phyloP scores from a whole-genome alignment of 1,284 basidiomycete species.

The Lentinula novae-zelandiae region DNA sequence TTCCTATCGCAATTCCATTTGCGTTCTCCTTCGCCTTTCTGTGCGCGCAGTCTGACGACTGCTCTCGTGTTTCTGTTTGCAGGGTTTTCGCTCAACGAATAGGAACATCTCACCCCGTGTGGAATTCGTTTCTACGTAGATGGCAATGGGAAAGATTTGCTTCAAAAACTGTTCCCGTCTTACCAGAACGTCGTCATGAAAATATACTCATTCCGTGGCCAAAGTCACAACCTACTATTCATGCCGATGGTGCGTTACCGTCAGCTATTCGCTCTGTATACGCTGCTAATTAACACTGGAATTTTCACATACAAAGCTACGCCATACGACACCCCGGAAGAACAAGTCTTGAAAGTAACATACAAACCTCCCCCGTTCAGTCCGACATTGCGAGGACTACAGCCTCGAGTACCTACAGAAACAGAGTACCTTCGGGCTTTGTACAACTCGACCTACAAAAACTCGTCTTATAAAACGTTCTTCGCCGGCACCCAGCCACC shows the following conservation, averaged over 20 bases:
- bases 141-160: conserved; percentile 69
- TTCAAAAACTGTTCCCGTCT: conserved; percentile 53
- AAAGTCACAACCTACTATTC: conserved; percentile 35
- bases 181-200: conserved; percentile 42
- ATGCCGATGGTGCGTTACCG: conserved; percentile 43
- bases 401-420: conserved; percentile 45
- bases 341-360: conserved; percentile 59
- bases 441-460: conserved; percentile 38
- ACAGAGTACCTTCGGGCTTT: conserved; percentile 56
- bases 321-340: conserved; percentile 54
- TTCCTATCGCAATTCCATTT: background rate
- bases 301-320: conserved; percentile 32
- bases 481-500: conserved; percentile 49
- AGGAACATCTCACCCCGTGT: conserved; percentile 53
- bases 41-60: background rate
- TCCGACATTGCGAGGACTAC: conserved; percentile 30
- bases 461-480: conserved; percentile 6
- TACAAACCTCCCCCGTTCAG: conserved; percentile 58
- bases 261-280: background rate
- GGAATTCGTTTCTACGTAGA: conserved; percentile 45
- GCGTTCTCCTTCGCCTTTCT: background rate
- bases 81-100: conserved; percentile 77
- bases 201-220: conserved; percentile 68
- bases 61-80: background rate
- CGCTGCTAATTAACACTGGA: background rate